Conservation (phyloP, 768 basidiomycete species). For the Phanerochaete sordida region DNA sequence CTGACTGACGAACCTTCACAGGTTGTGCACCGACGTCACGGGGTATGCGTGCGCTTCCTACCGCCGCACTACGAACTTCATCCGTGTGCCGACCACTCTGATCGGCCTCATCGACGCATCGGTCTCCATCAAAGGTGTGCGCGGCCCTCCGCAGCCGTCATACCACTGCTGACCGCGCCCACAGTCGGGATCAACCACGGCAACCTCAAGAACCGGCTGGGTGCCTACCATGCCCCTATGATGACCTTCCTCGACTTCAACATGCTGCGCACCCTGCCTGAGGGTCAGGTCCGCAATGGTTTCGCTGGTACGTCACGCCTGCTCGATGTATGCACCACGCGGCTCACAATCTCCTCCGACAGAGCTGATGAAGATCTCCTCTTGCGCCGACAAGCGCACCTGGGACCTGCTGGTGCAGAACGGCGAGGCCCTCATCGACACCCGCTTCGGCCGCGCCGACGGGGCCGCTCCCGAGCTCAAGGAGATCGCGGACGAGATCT, state of each 20-base stretch:
- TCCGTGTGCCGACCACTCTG: conserved; percentile 16
- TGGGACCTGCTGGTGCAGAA: conserved; percentile 16
- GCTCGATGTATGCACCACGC: background rate
- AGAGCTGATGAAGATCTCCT: conserved; percentile 19
- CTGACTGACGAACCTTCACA: background rate
- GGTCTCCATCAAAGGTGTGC: conserved; percentile 15
- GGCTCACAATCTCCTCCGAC: background rate
- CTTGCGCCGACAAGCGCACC: conserved; percentile 17
- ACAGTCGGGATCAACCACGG: conserved; percentile 17
- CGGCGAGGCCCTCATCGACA: conserved; percentile 12
- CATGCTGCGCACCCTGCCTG: conserved; percentile 15
- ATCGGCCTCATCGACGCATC: conserved; percentile 18
- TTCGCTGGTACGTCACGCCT: conserved; percentile 9
- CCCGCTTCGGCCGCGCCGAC: conserved; percentile 14
- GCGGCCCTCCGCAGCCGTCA: no score
- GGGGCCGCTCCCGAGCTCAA: conserved; percentile 12
- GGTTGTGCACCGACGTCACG: conserved; percentile 16
- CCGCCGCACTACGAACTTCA: conserved; percentile 16
- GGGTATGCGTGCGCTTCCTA: conserved; percentile 17
- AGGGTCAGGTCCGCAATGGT: conserved; percentile 17
- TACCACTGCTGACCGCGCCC: background rate
- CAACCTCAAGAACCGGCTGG: conserved; percentile 18
- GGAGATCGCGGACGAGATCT: conserved; percentile 16
- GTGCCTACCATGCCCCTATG: conserved; percentile 16
- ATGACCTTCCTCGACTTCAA: conserved; percentile 19